Conservation (phyloP, 2,329 filamentous ascomycete genomes). For the Arthrobotrys sinensis region DNA sequence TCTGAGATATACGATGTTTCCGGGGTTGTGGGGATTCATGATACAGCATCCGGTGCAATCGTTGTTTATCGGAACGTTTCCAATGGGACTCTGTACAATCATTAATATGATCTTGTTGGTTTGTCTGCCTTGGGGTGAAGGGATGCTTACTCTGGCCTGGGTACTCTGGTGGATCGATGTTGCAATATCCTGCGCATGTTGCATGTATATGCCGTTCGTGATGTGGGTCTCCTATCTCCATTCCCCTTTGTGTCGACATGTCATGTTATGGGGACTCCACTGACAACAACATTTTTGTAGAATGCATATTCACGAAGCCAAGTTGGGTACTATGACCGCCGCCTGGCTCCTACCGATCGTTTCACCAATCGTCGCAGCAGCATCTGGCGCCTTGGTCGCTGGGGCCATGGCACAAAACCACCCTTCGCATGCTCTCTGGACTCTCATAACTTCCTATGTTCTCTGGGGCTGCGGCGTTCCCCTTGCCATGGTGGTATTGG, state of each 20-base stretch:
- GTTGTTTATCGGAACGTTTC: constrained; percentile 78
- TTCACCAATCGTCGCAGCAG: constrained; percentile 77
- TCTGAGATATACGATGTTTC: constrained; percentile 77
- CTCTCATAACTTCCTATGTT: constrained; percentile 77
- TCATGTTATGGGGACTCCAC: constrained; percentile 1
- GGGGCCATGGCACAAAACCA: constrained; percentile 71
- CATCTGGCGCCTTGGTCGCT: constrained; percentile 77
- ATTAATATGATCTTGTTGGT: constrained; percentile 77
- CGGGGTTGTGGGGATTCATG: constrained; percentile 78
- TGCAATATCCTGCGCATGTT: constrained; percentile 72
- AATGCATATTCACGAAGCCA: constrained; percentile 67
- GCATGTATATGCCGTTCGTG: constrained; percentile 73
- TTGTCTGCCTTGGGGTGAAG: constrained; percentile 75
- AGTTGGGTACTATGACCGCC: constrained; percentile 75
- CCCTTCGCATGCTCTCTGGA: constrained; percentile 73
- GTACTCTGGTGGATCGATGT: constrained; percentile 75
- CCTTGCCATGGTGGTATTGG: constrained; percentile 71
- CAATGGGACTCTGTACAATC: constrained; percentile 79
- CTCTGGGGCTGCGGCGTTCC: constrained; percentile 78
- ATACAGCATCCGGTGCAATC: constrained; percentile 77
- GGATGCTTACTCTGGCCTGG: constrained; percentile 74
- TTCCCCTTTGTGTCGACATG: constrained; percentile 23
- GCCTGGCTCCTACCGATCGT: constrained; percentile 78
- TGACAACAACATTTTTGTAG: constrained; percentile 11
- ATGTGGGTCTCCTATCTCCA: constrained; percentile 68